These are phyloP conservation scores for Tardiomyces digboiensis DNA, from an alignment of 1,139 yeast species.

Conservation along the genomic window DNA sequence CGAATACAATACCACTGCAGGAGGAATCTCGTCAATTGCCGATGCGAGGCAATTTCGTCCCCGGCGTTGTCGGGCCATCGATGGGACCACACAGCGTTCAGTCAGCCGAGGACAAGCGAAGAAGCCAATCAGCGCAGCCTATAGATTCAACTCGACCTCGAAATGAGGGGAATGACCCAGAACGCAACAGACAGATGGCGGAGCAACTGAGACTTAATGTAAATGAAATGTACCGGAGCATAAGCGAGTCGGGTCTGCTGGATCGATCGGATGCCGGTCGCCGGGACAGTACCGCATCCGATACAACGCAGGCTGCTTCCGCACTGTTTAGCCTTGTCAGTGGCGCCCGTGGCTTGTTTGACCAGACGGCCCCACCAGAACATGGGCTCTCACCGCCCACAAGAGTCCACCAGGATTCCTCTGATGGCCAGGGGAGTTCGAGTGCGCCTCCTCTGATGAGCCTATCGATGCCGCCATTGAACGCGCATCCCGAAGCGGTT, in stretches of 20 bases:
- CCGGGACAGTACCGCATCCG: background rate
- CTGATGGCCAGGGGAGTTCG: no score
- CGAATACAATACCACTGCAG: background rate
- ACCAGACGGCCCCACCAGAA: no score
- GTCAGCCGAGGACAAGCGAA: background rate
- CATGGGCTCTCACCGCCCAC: no score
- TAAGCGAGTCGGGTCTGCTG: background rate
- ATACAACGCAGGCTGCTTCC: background rate
- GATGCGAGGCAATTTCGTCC: background rate
- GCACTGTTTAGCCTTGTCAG: background rate
- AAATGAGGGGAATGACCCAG: background rate
- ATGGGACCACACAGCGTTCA: no score
- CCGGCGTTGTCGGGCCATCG: no score
- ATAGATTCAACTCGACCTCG: no score
- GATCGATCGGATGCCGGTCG: background rate
- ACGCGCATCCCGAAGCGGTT: no score
- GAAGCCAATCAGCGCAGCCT: background rate
- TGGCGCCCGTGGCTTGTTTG: background rate
- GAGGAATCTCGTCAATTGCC: background rate
- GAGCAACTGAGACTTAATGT: background rate
- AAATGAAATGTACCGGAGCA: background rate
- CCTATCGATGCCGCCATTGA: no score
- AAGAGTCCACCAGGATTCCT: no score
- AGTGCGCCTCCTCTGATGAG: no score
- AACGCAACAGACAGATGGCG: background rate